These are phyloP conservation scores for Coelastrella sp. DNA, from an alignment of 139 green algal species.

Conservation along the genomic window DNA sequence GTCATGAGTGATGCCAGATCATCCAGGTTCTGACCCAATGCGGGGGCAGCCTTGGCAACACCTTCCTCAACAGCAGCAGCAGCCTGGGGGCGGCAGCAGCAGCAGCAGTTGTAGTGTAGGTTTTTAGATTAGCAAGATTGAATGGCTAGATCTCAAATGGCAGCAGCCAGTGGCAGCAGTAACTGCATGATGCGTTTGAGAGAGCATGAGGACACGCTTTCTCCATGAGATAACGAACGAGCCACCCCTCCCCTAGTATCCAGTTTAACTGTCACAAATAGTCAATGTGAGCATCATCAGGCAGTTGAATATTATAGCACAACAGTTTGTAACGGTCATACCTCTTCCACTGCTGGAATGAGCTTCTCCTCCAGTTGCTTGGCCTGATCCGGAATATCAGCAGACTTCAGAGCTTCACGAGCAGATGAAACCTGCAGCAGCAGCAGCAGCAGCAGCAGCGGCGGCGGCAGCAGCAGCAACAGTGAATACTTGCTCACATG, in stretches of 20 bases:
- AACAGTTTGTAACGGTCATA: too few relatives aligned
- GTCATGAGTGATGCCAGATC: background rate
- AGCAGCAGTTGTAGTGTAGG: background rate
- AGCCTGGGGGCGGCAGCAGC: background rate
- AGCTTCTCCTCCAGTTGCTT: slow-evolving; percentile 23
- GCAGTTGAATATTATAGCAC: too few relatives aligned
- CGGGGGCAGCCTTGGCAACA: background rate
- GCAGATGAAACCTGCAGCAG: slow-evolving; percentile 26
- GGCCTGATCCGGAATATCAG: slow-evolving; percentile 2
- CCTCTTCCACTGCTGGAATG: slow-evolving; percentile 18
- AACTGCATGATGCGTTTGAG: too few relatives aligned
- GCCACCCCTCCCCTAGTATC: too few relatives aligned
- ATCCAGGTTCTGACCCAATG: background rate
- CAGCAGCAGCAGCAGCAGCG: slow-evolving; percentile 16
- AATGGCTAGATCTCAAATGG: too few relatives aligned
- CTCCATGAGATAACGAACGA: background rate
- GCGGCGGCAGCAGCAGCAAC: too few relatives aligned
- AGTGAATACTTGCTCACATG: background rate
- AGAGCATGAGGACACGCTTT: too few relatives aligned
- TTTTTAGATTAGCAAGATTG: too few relatives aligned
- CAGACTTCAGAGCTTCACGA: slow-evolving; percentile 20
- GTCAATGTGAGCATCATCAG: too few relatives aligned
- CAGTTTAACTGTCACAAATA: too few relatives aligned
- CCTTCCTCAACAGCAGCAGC: slow-evolving; percentile 5
- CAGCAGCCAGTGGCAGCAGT: too few relatives aligned